These are phyloP conservation scores for Chaetomiaceae sp. DNA, from an alignment of 2,329 filamentous ascomycete genomes.

Conservation along the genomic window DNA sequence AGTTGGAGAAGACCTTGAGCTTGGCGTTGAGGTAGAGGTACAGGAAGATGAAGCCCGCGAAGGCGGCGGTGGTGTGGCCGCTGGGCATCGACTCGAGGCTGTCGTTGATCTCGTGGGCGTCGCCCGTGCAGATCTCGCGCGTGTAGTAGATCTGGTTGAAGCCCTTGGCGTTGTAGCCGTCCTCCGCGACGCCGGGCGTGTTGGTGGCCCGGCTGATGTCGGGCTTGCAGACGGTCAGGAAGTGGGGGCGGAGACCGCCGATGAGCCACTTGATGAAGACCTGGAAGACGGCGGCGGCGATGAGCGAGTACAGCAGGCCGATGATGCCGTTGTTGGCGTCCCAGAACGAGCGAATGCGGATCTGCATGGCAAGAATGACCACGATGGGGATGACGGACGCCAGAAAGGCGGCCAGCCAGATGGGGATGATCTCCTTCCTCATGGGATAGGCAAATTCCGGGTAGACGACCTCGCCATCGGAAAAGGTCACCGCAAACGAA, in stretches of 20 bases:
- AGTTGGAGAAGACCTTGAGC: constrained; percentile 69
- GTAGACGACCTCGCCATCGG: constrained; percentile 62
- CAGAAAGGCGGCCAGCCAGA: constrained; percentile 64
- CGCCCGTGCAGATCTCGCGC: constrained; percentile 63
- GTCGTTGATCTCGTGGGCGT: constrained; percentile 61
- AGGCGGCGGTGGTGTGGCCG: constrained; percentile 69
- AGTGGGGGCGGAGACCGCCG: constrained; percentile 65
- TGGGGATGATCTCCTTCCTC: constrained; percentile 65
- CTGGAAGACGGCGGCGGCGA: constrained; percentile 69
- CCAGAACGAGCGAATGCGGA: constrained; percentile 64
- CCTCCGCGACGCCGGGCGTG: constrained; percentile 34
- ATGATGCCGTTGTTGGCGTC: constrained; percentile 66
- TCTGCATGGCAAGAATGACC: constrained; percentile 60
- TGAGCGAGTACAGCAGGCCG: constrained; percentile 65
- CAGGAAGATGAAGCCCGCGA: constrained; percentile 66
- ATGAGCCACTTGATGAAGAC: constrained; percentile 74
- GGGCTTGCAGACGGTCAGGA: constrained; percentile 64
- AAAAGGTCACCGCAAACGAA: constrained; percentile 64
- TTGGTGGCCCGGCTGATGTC: constrained; percentile 41
- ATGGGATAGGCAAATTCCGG: constrained; percentile 68
- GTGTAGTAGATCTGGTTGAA: constrained; percentile 63
- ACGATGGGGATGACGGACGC: constrained; percentile 59
- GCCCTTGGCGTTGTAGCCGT: constrained; percentile 46
- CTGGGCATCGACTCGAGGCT: constrained; percentile 66
- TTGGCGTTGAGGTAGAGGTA: constrained; percentile 74